Evolutionary conservation across 2,329 filamentous ascomycete species (phyloP).

Genomic region (Fusarium multiceps): DNA sequence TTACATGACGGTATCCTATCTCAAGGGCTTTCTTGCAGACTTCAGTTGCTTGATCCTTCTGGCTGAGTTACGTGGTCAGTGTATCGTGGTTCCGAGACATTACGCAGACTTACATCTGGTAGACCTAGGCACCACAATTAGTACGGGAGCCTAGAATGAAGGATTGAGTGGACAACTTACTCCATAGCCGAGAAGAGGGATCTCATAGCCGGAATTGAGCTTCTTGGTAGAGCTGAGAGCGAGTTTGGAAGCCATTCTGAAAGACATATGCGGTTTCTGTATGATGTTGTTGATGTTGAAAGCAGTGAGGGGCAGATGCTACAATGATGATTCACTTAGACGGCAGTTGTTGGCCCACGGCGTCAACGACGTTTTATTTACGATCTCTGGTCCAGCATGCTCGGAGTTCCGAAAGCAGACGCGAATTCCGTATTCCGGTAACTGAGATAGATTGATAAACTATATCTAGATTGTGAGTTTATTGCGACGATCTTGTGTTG

Average conservation of each 20-base stretch:
- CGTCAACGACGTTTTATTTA: background rate
- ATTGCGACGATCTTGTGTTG: background rate
- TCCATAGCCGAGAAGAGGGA: constrained; percentile 65
- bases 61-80: constrained; percentile 41
- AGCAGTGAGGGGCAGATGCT: constrained; percentile 21
- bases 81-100: constrained; percentile 16
- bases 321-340: constrained; percentile 13
- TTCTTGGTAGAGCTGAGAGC: constrained; percentile 61
- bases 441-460: background rate
- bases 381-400: background rate
- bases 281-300: background rate
- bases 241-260: constrained; percentile 60
- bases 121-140: constrained; percentile 55
- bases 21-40: constrained; percentile 60
- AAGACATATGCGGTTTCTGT: constrained; percentile 24
- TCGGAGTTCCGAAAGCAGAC: constrained; percentile 5
- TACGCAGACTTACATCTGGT: constrained; percentile 58
- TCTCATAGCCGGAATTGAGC: constrained; percentile 65
- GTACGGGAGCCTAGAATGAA: background rate
- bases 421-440: background rate
- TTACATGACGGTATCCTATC: constrained; percentile 65
- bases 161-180: constrained; percentile 52
- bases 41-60: constrained; percentile 48
- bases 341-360: background rate
- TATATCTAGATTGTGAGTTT: background rate